Evolutionary conservation across 176 grass and related monocot genomes (phyloP), one percentile per base, ranked within the genome.

Genomic region (Rhipidocladum racemiflorum): DNA sequence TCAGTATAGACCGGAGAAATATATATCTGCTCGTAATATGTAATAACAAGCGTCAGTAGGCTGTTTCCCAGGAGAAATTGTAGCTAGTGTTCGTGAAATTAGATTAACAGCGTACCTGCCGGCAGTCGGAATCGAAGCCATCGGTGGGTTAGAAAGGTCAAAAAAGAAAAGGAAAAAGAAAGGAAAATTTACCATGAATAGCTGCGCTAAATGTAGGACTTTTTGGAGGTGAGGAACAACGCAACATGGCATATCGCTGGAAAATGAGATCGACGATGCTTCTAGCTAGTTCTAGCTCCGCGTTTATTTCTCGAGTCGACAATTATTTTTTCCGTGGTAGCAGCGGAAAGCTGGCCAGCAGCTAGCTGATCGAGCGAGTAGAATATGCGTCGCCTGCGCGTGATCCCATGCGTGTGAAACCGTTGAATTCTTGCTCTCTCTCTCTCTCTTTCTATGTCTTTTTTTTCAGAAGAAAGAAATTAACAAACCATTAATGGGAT

Each of bases 341-440:
- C 73, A 67, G 68, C 40, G 39, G 17, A 84, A 79, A 65, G 38
- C 68, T 74, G 67, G 81, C 57, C 74, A 60, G 28, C 60, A 84
- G 48, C 75, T 73, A 84, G 48, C 75, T 73, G 55, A 76, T 38
- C 44, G 34, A 75, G 76, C 42, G 23, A 60, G 71, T 84, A 80
- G 49, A 80, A 75, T 75, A 85, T 75, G 61, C 75, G 50, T 44
- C 23, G n/a, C 53, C 40, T 77, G 71, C 49, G 75, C 69, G 81
- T 62, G 81, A 89, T 89, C 81, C 32, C 15, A 84, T 42, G 82
- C 79, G 63, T 88, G 75, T 84, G 81, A 84, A 84, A 84, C 61
- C 75, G 25, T 80, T 79, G 60, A 88, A 74, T 12, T 32, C 17
- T 59, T 23, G 70, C 4, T 6, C 40, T 34, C 21, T 60, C 15